phyloP scores from a whole-genome alignment of 768 basidiomycete species.

The Lyophyllum semitale region DNA sequence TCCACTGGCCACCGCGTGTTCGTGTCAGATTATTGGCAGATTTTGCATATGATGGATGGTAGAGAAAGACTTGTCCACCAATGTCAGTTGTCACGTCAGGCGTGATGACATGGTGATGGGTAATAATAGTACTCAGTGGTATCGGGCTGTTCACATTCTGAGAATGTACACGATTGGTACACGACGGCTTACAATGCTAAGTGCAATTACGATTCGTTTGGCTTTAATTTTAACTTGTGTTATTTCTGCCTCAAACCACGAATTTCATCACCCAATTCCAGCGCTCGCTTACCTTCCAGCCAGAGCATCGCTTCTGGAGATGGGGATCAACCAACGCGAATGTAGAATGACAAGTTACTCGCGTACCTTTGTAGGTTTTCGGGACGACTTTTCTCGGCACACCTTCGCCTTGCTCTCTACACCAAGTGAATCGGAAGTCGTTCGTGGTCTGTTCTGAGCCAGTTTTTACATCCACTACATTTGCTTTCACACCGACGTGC shows the following conservation, averaged over 20 bases:
- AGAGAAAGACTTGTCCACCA: too few species aligned
- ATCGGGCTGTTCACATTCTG: too few species aligned
- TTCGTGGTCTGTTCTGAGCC: conserved; percentile 70
- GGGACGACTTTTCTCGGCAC: conserved; percentile 57
- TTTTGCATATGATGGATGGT: too few species aligned
- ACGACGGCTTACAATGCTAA: not conserved
- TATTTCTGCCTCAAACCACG: conserved; percentile 24
- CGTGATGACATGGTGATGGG: too few species aligned
- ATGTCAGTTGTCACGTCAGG: too few species aligned
- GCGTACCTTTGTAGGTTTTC: conserved; percentile 67
- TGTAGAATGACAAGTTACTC: not conserved
- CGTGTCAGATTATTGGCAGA: too few species aligned
- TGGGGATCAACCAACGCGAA: conserved; percentile 10
- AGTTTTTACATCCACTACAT: conserved; percentile 69
- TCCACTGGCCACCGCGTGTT: too few species aligned
- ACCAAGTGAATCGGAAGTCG: conserved; percentile 79
- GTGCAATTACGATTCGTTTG: too few species aligned
- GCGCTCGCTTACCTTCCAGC: conserved; percentile 75
- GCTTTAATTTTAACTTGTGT: not conserved
- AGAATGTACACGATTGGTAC: not conserved
- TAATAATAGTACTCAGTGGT: too few species aligned
- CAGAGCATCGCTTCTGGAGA: conserved; percentile 79
- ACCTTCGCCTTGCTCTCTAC: conserved; percentile 39
- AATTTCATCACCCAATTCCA: conserved; percentile 72
- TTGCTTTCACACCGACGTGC: conserved; percentile 74